Base-by-base conservation (phyloP, 106 monocot species). In the Vanilla planifolia region DNA sequence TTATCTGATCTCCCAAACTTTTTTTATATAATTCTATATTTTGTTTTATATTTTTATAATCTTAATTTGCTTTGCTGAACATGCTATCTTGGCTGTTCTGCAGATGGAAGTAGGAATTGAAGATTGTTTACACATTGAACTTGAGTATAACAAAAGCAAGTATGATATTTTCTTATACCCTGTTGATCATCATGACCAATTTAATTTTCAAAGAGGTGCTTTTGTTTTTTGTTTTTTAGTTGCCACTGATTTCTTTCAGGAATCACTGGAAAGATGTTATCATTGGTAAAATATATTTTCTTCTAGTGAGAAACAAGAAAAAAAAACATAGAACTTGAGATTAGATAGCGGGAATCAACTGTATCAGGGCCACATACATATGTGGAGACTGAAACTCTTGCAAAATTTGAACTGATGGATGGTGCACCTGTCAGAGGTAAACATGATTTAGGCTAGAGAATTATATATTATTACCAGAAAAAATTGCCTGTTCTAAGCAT, bases 381-480 rank as follows among this genome's bases (percentile, higher is more conserved):
- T 36, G 83, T 92, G 59, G 92, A 92, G 66, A 92, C 92, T 29
- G 86, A 92, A 67, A 92, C 92, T 2, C 80, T 86, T 26, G 83
- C 92, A 55, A 92, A 86, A 71, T 92, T 80, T 77, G 92, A 92
- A 47, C 55, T 83, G 73, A 83, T 92, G 92, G 86, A 86, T 67
- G 86, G 92, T 60, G 92, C 92, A 66, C 92, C 92, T 60, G 92
- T 86, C 27, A 73, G 86, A 92, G 92, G 86, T 92, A 67, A n/a
- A n/a, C n/a, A n/a, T n/a, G n/a, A n/a, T n/a, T n/a, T n/a, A n/a
- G n/a, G n/a, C n/a, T n/a, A n/a, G n/a, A n/a, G n/a, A n/a, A n/a
- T n/a, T n/a, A n/a, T n/a, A n/a, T n/a, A n/a, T n/a, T n/a, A n/a
- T n/a, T n/a, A n/a, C n/a, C n/a, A n/a, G n/a, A n/a, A n/a, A n/a